A percentile compares a stretch with the other conserved stretches of the same genome.
Conservation (phyloP, 768 basidiomycete species). For the Mycena galericulata region DNA sequence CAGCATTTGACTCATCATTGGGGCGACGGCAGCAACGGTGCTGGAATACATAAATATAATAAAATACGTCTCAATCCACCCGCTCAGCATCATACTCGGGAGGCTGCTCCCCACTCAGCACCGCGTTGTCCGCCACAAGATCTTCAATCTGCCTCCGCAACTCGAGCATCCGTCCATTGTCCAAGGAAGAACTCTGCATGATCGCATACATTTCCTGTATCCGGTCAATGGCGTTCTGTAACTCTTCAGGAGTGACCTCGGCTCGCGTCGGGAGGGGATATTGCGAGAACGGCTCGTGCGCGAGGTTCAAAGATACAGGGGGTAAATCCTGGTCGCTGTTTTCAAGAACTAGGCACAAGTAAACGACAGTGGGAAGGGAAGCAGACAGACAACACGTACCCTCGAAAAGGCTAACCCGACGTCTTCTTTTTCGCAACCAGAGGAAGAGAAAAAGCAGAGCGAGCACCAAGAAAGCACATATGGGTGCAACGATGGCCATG, state of each 20-base stretch:
- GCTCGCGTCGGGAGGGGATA: neutral
- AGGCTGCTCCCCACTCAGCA: constrained; percentile 18
- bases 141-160: constrained; percentile 24
- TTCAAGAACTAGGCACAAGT: constrained; percentile 16
- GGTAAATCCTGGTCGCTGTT: neutral
- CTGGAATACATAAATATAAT: neutral
- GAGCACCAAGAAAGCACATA: constrained; percentile 1
- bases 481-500: constrained; percentile 18
- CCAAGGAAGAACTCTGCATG: neutral
- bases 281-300: too few species aligned
- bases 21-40: too few species aligned
- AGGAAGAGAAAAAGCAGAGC: constrained; percentile 2
- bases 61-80: neutral
- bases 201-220: constrained; percentile 26
- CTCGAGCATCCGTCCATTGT: constrained; percentile 3
- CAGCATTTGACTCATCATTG: neutral
- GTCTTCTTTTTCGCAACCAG: constrained; percentile 10
- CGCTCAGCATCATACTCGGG: constrained; percentile 9
- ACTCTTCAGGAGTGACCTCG: constrained; percentile 4
- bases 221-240: constrained; percentile 15
- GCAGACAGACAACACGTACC: constrained; percentile 5
- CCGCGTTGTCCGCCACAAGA: constrained; percentile 19
- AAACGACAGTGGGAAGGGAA: neutral
- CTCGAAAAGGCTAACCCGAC: neutral
- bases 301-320: too few species aligned